A percentile compares a stretch with the other conserved stretches of the same genome.
phyloP scores from a whole-genome alignment of 2,329 filamentous ascomycete species.

The Alternaria incomplexa region DNA sequence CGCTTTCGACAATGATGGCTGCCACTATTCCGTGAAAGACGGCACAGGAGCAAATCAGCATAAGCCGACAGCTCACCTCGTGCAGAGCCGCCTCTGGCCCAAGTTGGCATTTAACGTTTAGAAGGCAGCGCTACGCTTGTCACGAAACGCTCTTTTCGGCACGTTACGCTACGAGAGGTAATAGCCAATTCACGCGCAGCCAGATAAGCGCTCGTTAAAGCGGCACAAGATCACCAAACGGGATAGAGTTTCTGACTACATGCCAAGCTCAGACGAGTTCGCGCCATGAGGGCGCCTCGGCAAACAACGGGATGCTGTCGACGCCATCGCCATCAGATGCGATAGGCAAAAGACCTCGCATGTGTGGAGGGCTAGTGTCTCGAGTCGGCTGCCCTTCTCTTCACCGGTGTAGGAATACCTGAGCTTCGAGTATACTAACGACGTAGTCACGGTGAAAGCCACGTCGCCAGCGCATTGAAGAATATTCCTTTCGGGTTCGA shows the following conservation, averaged over 20 bases:
- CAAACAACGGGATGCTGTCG: background rate
- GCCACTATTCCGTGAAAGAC: background rate
- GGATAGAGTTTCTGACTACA: slow-evolving; percentile 2
- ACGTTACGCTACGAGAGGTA: background rate
- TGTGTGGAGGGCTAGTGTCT: background rate
- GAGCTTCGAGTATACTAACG: background rate
- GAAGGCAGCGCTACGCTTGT: background rate
- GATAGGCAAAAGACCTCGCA: background rate
- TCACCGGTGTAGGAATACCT: background rate
- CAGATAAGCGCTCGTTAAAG: slow-evolving; percentile 1
- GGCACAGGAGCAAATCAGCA: background rate
- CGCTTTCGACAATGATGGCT: background rate
- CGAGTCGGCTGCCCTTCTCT: background rate
- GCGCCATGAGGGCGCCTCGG: background rate
- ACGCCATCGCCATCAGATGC: background rate
- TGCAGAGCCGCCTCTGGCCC: background rate
- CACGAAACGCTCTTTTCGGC: slow-evolving; percentile 8
- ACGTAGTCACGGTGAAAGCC: background rate
- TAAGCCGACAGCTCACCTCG: background rate
- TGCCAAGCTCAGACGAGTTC: slow-evolving; percentile 1
- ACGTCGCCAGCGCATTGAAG: background rate
- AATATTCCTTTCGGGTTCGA: background rate
- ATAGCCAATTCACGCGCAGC: background rate
- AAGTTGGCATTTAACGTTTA: background rate
- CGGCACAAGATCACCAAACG: background rate